phyloP scores from a whole-genome alignment of 208 protist species.

The Leishmania gerbilli region DNA sequence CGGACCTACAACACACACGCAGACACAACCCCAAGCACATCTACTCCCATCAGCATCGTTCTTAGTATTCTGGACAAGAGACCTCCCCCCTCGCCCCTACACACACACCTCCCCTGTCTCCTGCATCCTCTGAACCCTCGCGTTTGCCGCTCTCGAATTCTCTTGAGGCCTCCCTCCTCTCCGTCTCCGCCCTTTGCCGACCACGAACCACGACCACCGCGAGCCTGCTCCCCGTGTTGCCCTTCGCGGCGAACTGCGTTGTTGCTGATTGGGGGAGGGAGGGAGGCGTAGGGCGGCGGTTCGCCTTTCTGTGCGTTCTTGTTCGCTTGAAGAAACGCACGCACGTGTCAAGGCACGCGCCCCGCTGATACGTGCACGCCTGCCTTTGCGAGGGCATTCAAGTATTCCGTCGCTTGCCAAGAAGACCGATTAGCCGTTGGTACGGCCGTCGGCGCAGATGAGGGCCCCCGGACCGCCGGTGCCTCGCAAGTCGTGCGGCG shows the following conservation, averaged over 20 bases:
- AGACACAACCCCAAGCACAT: neutral
- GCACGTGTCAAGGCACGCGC: neutral
- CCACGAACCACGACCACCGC: too few relatives aligned
- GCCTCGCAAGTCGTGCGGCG: neutral
- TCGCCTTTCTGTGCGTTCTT: constrained; percentile 8
- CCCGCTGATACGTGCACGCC: neutral
- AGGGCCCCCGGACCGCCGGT: too few relatives aligned
- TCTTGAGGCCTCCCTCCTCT: neutral
- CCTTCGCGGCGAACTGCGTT: too few relatives aligned
- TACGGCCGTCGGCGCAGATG: neutral
- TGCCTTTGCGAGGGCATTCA: neutral
- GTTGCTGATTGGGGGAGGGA: neutral
- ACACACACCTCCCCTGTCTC: neutral
- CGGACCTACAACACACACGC: neutral
- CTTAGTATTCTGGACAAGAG: neutral
- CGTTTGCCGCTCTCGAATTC: neutral
- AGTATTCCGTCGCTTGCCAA: neutral
- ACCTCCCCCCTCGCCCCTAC: too few relatives aligned
- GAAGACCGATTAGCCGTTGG: neutral
- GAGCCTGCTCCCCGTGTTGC: too few relatives aligned
- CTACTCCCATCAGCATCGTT: neutral
- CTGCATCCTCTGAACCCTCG: neutral
- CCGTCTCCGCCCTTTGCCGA: neutral
- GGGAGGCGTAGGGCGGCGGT: neutral
- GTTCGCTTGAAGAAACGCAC: neutral